A percentile compares a stretch with the other conserved stretches of the same genome.
Evolutionary conservation across 2,329 filamentous ascomycete species (phyloP).

Genomic region (Beauveria pseudobassiana): DNA sequence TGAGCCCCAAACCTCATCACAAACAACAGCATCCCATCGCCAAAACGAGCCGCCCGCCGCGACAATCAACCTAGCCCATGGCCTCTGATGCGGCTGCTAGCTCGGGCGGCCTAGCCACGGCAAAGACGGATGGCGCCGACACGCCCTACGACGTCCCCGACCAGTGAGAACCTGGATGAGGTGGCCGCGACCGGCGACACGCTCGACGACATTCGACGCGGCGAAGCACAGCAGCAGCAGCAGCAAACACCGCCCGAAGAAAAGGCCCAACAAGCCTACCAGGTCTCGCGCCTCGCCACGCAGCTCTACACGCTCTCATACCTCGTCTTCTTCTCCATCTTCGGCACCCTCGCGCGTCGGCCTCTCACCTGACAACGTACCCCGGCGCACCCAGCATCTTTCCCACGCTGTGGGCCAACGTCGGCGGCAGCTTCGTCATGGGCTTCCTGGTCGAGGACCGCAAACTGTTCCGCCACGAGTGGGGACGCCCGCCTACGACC

Average conservation of each 20-base stretch:
- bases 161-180: conserved; percentile 34
- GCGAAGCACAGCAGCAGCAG: background rate
- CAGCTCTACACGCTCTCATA: conserved; percentile 69
- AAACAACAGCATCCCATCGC: background rate
- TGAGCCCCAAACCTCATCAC: background rate
- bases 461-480: conserved; percentile 64
- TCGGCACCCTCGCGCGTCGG: conserved; percentile 83
- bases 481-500: conserved; percentile 38
- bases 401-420: conserved; percentile 79
- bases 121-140: background rate
- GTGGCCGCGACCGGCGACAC: conserved; percentile 17
- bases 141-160: conserved; percentile 27
- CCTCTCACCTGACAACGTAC: conserved; percentile 69
- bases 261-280: background rate
- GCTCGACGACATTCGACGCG: conserved; percentile 11
- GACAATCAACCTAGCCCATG: background rate
- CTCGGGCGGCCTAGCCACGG: background rate
- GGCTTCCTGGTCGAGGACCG: conserved; percentile 78
- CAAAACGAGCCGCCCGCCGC: background rate
- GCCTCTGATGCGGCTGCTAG: background rate
- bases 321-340: conserved; percentile 74
- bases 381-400: conserved; percentile 68
- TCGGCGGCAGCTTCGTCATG: conserved; percentile 73
- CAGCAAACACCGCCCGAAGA: background rate
- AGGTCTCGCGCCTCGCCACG: conserved; percentile 44